Evolutionary conservation across 805 yeast species (phyloP).

Genomic region (Wickerhamomyces strasburgensis): DNA sequence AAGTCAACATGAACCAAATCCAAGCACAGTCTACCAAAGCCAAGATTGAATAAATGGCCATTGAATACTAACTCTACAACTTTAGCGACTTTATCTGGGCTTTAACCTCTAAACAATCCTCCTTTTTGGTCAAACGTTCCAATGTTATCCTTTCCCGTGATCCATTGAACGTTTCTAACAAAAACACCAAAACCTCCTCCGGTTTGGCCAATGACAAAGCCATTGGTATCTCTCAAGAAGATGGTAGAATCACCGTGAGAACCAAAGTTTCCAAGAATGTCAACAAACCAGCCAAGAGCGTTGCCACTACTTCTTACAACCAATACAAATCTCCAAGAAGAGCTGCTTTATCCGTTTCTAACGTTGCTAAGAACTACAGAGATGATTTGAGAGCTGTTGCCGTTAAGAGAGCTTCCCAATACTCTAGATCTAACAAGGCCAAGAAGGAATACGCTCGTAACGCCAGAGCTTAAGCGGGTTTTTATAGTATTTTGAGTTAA

Average conservation of each 20-base stretch:
- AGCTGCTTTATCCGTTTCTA: constrained; percentile 41
- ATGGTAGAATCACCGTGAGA: constrained; percentile 36
- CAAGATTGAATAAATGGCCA: not conserved
- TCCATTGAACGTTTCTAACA: constrained; percentile 44
- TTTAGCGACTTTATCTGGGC: constrained; percentile 48
- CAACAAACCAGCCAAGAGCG: constrained; percentile 42
- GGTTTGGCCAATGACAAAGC: constrained; percentile 49
- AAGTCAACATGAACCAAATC: no score
- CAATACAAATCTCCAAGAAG: constrained; percentile 37
- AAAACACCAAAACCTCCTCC: constrained; percentile 41
- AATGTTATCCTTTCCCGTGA: constrained; percentile 42
- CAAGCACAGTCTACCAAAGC: not conserved
- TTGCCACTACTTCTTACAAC: constrained; percentile 35
- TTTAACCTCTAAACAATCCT: constrained; percentile 41
- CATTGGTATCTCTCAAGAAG: constrained; percentile 36
- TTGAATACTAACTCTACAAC: constrained; percentile 16
- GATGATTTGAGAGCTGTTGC: constrained; percentile 44
- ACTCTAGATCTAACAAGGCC: constrained; percentile 34
- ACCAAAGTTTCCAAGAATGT: constrained; percentile 41
- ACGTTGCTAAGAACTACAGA: constrained; percentile 42
- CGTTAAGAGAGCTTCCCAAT: constrained; percentile 41
- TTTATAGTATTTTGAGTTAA: no score
- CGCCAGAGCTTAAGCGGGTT: constrained; percentile 18
- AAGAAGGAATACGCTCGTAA: constrained; percentile 31
- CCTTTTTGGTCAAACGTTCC: constrained; percentile 43